A percentile compares a stretch with the other conserved stretches of the same genome.
These are phyloP conservation scores for Purpureocillium takamizusanense DNA, from an alignment of 2,329 filamentous ascomycete genomes.

Conservation along the genomic window DNA sequence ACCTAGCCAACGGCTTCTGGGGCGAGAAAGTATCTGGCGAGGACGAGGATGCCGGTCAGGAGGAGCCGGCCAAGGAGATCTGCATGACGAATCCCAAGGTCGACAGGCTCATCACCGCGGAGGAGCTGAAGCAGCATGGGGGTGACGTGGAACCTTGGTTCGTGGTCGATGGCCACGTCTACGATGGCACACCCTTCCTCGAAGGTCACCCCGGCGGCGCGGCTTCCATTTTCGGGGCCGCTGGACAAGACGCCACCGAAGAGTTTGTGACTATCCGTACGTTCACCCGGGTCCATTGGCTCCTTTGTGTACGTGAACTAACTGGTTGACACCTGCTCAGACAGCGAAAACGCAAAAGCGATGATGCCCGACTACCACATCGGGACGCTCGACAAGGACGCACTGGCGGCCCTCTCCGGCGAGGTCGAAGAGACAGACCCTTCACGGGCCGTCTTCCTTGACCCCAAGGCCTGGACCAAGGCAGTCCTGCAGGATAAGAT, in stretches of 20 bases:
- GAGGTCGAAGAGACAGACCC: conserved; percentile 25
- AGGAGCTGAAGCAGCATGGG: conserved; percentile 63
- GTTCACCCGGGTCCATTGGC: too few species aligned
- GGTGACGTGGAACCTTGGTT: conserved; percentile 69
- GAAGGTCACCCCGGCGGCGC: conserved; percentile 80
- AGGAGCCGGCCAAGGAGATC: conserved; percentile 54
- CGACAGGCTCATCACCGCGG: conserved; percentile 53
- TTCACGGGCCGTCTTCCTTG: conserved; percentile 56
- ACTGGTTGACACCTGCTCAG: conserved; percentile 29
- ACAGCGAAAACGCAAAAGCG: conserved; percentile 82
- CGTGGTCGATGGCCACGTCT: conserved; percentile 79
- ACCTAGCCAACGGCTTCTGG: conserved; percentile 76
- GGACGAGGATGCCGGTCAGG: conserved; percentile 27
- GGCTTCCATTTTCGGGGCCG: conserved; percentile 72
- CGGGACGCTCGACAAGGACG: conserved; percentile 59
- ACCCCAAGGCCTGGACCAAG: conserved; percentile 64
- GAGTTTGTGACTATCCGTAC: conserved; percentile 89
- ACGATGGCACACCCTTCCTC: conserved; percentile 74
- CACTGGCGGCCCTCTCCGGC: conserved; percentile 40
- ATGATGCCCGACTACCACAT: conserved; percentile 88
- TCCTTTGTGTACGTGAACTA: too few species aligned
- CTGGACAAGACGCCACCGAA: conserved; percentile 74
- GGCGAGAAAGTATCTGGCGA: conserved; percentile 59
- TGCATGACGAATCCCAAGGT: conserved; percentile 67
- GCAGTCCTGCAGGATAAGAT: conserved; percentile 59